Evolutionary conservation across 2,329 filamentous ascomycete species (phyloP), one percentile per base, ranked within the genome.

Genomic region (Colletotrichum paranaense): DNA sequence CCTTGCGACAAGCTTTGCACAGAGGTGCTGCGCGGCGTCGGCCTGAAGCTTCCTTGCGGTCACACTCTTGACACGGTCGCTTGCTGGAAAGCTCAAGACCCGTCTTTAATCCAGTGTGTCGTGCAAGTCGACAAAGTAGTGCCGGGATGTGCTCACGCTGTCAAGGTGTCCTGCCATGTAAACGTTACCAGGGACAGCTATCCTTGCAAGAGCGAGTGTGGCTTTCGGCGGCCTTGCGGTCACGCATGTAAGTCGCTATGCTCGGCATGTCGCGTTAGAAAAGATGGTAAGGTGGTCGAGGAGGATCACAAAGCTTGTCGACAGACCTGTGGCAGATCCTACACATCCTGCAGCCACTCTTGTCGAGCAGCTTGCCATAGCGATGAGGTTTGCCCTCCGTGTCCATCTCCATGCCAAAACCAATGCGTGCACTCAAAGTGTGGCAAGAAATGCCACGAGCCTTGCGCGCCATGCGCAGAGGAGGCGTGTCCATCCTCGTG

Each of bases 391-490:
- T 92, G 90, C 74, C 79, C 79, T 0, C 84, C 85, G 0, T 92
- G 90, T 77, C 14, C 75, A 0, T 74, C 77, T 12, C 80, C 80
- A 0, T 94, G 92, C 76, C 87, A 91, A 53, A 85, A 89, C 16
- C 80, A 81, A 3, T 93, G 91, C 79, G 82, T 78, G 24, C 91
- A 91, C 79, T 91, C 88, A 0, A 82, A 77, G 65, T 93, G 92
- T 77, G 79, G 77, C n/a, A 86, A 86, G 68, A 78, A 78, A 5
- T 94, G 92, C 77, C 79, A 83, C 28, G 88, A 93, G 76, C 87
- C 90, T 1, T 94, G 92, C 76, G 79, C 82, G 2, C 91, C 91
- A 0, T 93, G 92, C 75, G 87, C 88, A 0, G 88, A 90, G 74
- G 80, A 81, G 24, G 75, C 78, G 1, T 93, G 91, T 75, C 79